A percentile compares a stretch with the other conserved stretches of the same genome.
Conservation (phyloP, 2,329 filamentous ascomycete species). For the Westerdykella aurantiaca region DNA sequence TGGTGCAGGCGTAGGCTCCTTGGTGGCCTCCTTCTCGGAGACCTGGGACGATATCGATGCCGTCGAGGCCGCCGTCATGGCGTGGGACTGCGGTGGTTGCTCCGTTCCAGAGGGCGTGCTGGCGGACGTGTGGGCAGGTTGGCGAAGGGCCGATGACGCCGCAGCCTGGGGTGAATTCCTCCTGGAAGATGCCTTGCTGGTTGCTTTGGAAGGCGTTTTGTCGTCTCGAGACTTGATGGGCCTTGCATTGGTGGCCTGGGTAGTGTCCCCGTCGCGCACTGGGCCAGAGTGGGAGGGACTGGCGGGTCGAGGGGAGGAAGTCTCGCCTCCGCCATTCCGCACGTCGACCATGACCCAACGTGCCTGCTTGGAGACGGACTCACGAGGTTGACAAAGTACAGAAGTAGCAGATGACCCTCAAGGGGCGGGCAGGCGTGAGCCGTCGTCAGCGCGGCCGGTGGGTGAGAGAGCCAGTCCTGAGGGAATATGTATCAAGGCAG, state of each 20-base stretch:
- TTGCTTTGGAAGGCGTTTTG: slow-evolving; percentile 23
- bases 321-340: slow-evolving; percentile 34
- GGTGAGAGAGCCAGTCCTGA: slow-evolving; percentile 18
- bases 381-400: slow-evolving; percentile 9
- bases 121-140: slow-evolving; percentile 17
- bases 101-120: slow-evolving; percentile 25
- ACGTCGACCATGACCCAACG: slow-evolving; percentile 32
- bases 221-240: slow-evolving; percentile 12
- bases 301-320: slow-evolving; percentile 24
- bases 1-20: slow-evolving; percentile 48
- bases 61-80: slow-evolving; percentile 19
- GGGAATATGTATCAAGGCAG: slow-evolving; percentile 32
- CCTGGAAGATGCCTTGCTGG: slow-evolving; percentile 33
- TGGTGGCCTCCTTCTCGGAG: slow-evolving; percentile 30
- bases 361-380: slow-evolving; percentile 15
- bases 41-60: slow-evolving; percentile 27
- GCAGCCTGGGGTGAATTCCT: slow-evolving; percentile 31
- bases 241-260: slow-evolving; percentile 21
- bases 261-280: slow-evolving; percentile 24
- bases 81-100: slow-evolving; percentile 24
- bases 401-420: slow-evolving; percentile 18
- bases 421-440: slow-evolving; percentile 16
- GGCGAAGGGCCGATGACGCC: slow-evolving; percentile 19
- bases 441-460: slow-evolving; percentile 24
- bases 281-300: slow-evolving; percentile 25